Evolutionary conservation across 1,284 basidiomycete genomes (phyloP), one percentile per base, ranked within the genome.

Genomic region (Fistulina hepatica): DNA sequence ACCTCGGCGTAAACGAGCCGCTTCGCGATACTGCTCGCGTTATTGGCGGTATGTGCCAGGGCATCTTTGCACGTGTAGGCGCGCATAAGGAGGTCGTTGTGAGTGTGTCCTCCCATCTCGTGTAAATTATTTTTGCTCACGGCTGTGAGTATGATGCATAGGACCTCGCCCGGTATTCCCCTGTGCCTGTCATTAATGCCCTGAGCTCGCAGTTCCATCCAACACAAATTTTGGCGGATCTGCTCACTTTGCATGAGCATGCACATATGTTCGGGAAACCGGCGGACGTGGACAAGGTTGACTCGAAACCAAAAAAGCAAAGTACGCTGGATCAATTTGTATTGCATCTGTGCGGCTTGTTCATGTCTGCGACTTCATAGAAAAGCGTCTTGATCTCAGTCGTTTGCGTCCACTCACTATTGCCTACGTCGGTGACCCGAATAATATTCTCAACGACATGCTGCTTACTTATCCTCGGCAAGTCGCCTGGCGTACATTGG

Each of bases 391-490:
- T 11, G 48, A 52, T 7, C 54, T 76, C 3, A 60, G 65, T 2
- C 49, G 56, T 2, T 61, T 85, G 13, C 71, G 63, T 0, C 73
- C 80, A 1, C 68, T 95, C 43, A 95, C 90, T 4, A 64, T 95
- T 32, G 83, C 93, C 4, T 98, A 93, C 63, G 76, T 98, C 37
- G 95, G 94, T 6, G 95, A 98, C 63, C 83, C 83, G 22, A 90
- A 93, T 45, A 98, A 98, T 57, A 91, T 98, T 37, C 69, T 95
- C 41, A 91, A 97, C 60, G 94, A 98, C 59, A 93, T 98, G 83
- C 77, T 97, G 24, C 94, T 97, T 39, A 78, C 89, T 6, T 86
- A 85, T 53, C 94, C 94, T 24, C 79, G 95, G 26, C 61, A n/a
- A n/a, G n/a, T n/a, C n/a, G n/a, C n/a, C n/a, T n/a, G n/a, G n/a